Base-by-base conservation (phyloP, 169 alveolate species). In the Ichthyophthirius multifiliis region DNA sequence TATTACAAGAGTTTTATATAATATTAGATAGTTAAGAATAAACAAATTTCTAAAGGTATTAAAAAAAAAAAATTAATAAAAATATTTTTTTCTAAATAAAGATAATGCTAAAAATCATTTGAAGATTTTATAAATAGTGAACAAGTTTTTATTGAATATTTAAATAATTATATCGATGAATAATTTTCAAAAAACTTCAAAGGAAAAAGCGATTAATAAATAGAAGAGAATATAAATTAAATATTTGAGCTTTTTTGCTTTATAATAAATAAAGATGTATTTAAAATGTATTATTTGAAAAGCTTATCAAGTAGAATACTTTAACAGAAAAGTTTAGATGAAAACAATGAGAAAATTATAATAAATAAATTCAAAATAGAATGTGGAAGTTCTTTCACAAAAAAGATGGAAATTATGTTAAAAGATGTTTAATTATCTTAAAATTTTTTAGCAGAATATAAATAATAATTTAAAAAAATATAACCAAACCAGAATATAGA, bases 331-430 rank as follows among this genome's bases (percentile, higher is more conserved):
- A 63, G 34, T 16, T 12, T 55, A n/a, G 71, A 83, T 62, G 87
- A 84, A 15, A 90, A 89, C 20, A 67, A 87, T n/a, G 94, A 89
- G 45, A 89, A 82, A n/a, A 18, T 18, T 12, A 46, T 89, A 74
- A 46, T 89, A 0, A 71, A 64, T 9, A 84, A 85, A 35, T 41
- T 89, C 4, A 89, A 85, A 55, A 65, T 48, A n/a, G 94, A 89
- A 67, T 84, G 94, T 41, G 94, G 94, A 0, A 80, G 80, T 34
- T 39, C 34, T 4, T 77, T 80, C 15, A 89, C 94, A n/a, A 63
- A 74, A 16, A 89, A 89, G 41, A 67, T 89, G 75, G 94, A 89
- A 63, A 84, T 71, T 0, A 89, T 89, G 94, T 83, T 84, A 71
- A 82, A 76, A 41, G 94, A 89, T 67, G 75, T 89, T 71, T 45